These are phyloP conservation scores for Annulohypoxylon bovei DNA, from an alignment of 495 filamentous ascomycete genomes.

Conservation along the genomic window DNA sequence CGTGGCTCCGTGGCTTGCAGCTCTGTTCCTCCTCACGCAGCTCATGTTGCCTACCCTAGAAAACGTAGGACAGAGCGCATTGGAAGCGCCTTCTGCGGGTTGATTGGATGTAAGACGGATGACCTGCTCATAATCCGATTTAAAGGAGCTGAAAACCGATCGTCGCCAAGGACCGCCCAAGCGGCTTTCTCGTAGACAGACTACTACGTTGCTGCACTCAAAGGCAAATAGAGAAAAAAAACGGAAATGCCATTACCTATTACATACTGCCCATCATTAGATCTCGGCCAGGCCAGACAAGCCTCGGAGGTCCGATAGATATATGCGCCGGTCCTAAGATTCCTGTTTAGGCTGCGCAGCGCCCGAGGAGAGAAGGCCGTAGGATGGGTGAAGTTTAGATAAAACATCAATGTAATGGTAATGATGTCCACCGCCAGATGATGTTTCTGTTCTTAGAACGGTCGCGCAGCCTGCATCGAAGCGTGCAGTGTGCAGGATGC, in stretches of 20 bases:
- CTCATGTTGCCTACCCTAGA: constrained; percentile 24
- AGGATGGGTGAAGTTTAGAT: constrained; percentile 1
- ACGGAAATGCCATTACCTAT: constrained; percentile 4
- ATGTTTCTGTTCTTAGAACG: not conserved
- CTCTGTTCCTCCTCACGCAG: constrained; percentile 21
- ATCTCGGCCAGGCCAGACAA: constrained; percentile 16
- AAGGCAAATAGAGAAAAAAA: not conserved
- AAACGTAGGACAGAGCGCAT: constrained; percentile 18
- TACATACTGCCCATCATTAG: not conserved
- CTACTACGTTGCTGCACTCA: constrained; percentile 4
- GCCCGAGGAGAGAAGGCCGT: constrained; percentile 17
- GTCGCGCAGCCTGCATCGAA: not conserved
- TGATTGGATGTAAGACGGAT: constrained; percentile 28
- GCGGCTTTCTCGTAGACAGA: constrained; percentile 8
- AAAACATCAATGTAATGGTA: not conserved
- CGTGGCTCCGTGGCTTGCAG: constrained; percentile 39
- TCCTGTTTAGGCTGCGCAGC: constrained; percentile 26
- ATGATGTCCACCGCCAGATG: not conserved
- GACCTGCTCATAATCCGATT: constrained; percentile 26
- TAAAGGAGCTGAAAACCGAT: constrained; percentile 37
- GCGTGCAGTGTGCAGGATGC: not conserved
- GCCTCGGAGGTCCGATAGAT: constrained; percentile 33
- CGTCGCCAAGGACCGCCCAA: constrained; percentile 14
- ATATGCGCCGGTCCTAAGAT: constrained; percentile 22
- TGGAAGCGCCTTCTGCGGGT: constrained; percentile 11